Evolutionary conservation across 2,329 filamentous ascomycete species (phyloP).

Genomic region (Didymella sp.): DNA sequence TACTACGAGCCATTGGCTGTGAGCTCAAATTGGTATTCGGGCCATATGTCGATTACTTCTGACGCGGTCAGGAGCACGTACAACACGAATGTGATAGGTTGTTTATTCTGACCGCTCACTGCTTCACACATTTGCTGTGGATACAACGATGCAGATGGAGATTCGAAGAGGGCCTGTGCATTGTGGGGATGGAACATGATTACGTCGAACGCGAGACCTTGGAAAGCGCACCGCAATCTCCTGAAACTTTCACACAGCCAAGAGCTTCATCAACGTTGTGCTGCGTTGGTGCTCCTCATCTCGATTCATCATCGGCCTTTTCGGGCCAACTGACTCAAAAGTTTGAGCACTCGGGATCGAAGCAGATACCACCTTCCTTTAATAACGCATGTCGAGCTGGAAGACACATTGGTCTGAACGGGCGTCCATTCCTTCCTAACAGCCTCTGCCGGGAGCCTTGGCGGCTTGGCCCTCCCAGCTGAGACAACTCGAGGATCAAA

Average conservation of each 20-base stretch:
- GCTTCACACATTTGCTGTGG: conserved; percentile 24
- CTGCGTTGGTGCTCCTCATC: conserved; percentile 6
- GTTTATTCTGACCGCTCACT: conserved; percentile 21
- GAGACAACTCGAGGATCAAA: conserved; percentile 14
- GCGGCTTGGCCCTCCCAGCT: conserved; percentile 16
- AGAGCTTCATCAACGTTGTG: conserved; percentile 31
- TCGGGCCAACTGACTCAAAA: background rate
- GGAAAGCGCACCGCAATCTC: conserved; percentile 7
- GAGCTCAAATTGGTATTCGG: background rate
- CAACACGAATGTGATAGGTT: conserved; percentile 39
- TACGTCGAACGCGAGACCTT: background rate
- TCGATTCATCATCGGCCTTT: background rate
- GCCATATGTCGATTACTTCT: background rate
- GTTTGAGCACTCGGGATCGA: background rate
- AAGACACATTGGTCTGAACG: background rate
- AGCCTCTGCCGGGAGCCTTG: conserved; percentile 7
- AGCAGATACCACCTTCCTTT: conserved; percentile 1
- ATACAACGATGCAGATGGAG: conserved; percentile 2
- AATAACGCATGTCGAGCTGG: background rate
- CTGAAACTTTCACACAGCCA: conserved; percentile 20
- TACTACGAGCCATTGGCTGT: background rate
- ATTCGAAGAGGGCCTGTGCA: conserved; percentile 12
- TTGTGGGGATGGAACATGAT: conserved; percentile 18
- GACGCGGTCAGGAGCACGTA: conserved; percentile 25
- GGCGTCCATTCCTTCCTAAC: conserved; percentile 11